Evolutionary conservation across 129 eudicot species (phyloP), one percentile per base, ranked within the genome.

Genomic region (Heracleum sosnowskyi): DNA sequence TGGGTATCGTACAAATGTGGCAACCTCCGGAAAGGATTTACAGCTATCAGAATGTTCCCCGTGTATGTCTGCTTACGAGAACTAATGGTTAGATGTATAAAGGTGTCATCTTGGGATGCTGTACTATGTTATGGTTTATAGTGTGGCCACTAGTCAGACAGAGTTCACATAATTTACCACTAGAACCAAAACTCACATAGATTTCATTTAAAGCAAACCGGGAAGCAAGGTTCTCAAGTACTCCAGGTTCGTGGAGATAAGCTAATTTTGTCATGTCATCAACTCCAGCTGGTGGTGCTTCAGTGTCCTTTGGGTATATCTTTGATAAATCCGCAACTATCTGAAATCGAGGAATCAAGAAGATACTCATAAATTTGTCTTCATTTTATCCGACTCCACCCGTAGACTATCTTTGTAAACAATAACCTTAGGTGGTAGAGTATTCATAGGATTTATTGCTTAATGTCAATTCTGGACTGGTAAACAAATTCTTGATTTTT

Each of bases 231-330:
- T 92, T 92, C 83, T 84, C 79, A 45, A 92, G 92, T 41, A 92
- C 97, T 79, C 97, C 97, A 49, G 97, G 97, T 86, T 92, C 97
- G 33, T 92, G 97, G 73, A 92, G 97, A 81, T 92, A 92, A 83
- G 97, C 97, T 83, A 92, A 86, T 55, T 92, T 92, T 29, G 97
- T 92, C 97, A 92, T 92, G 83, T 92, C 97, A 86, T 92, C 97
- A 29, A 92, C 97, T 83, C 96, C 97, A 47, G 96, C 90, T 33
- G 96, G 90, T 69, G 97, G 97, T 76, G 97, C 97, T 83, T 92
- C 97, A 4, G 89, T 88, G 74, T 92, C 97, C 79, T 92, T 92
- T 70, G 97, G 97, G 83, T 90, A 87, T 90, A 92, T 88, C 82
- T 86, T 87, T 11, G 93, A 84, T 40, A 92, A 88, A 71, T 92